A percentile compares a stretch with the other conserved stretches of the same genome.
These are phyloP conservation scores for Urochloa ruziziensis DNA, from an alignment of 176 grass and related monocot species.

Conservation along the genomic window DNA sequence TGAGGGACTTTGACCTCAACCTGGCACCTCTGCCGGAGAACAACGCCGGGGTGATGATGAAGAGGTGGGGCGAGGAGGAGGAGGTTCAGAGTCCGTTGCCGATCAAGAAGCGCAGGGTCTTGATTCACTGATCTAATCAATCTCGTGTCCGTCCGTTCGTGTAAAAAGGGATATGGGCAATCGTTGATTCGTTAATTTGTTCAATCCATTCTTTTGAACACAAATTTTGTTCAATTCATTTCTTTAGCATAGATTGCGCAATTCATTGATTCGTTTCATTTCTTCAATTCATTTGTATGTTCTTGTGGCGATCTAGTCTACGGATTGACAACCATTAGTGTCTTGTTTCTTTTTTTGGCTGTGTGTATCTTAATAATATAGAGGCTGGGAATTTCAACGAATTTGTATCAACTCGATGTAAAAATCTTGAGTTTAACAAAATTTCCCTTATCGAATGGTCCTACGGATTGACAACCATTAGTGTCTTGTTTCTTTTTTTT, in stretches of 20 bases:
- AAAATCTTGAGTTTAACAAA: no score
- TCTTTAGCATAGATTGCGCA: no score
- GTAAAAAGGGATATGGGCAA: background rate
- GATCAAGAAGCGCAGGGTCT: slow-evolving; percentile 45
- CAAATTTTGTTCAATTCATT: background rate
- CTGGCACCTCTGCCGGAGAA: slow-evolving; percentile 44
- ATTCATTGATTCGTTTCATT: no score
- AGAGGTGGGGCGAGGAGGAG: slow-evolving; percentile 63
- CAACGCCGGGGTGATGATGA: slow-evolving; percentile 28
- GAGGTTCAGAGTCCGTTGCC: slow-evolving; percentile 72
- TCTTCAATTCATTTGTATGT: background rate
- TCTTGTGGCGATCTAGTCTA: no score
- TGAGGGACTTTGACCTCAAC: slow-evolving; percentile 84
- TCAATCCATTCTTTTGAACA: background rate
- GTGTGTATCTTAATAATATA: no score
- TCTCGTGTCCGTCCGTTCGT: background rate
- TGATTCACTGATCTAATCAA: background rate
- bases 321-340: no score
- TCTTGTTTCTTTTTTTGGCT: no score
- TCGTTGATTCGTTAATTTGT: background rate
- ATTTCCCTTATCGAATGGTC: no score
- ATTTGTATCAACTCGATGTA: no score
- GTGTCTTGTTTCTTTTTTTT: no score
- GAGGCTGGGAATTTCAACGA: no score
- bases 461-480: no score